Base-by-base conservation (phyloP, 129 eudicot genomes). In the Lonicera japonica region DNA sequence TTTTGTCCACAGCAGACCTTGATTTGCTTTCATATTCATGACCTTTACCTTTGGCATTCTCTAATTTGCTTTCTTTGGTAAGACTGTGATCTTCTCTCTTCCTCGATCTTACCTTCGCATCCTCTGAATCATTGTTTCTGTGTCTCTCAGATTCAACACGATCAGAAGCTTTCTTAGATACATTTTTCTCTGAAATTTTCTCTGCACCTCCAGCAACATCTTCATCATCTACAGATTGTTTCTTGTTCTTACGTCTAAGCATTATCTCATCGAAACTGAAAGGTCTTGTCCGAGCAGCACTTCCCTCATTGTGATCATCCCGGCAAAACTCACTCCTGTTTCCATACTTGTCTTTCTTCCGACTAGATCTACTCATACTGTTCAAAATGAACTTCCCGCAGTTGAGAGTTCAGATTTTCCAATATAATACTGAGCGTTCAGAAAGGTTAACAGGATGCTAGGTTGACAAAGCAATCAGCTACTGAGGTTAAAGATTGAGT, bases 251-350 rank as follows among this genome's bases (percentile, higher is more conserved):
- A 63, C 99, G 79, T 75, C 70, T 73, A 63, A 64, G 85, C 99
- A 94, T 88, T 52, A 94, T 79, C 54, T 94, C 95, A 39, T 88
- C 95, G 65, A 60, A 94, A 72, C 89, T 94, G 38, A 80, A 68
- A 15, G 99, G 92, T 59, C 99, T 80, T 15, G 99, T 94, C 64
- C 99, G 78, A 4, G 99, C 99, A 64, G 96, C 74, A 67, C 92
- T 88, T 53, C 89, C 95, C 25, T 67, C 87, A 61, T 62, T 34
- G 36, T 24, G 36, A 54, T 64, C 55, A 83, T 70, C 82, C 56
- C 38, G 72, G 15, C 71, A 63, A 40, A 66, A 38, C 68, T 73
- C 80, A 54, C 76, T 43, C 65, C 45, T 70, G 15, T 47, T 67
- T 21, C 65, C 62, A 45, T 74, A 61, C 70, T 63, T 82, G 15